Conservation (phyloP, 768 basidiomycete species). For the Hortiboletus campestris region DNA sequence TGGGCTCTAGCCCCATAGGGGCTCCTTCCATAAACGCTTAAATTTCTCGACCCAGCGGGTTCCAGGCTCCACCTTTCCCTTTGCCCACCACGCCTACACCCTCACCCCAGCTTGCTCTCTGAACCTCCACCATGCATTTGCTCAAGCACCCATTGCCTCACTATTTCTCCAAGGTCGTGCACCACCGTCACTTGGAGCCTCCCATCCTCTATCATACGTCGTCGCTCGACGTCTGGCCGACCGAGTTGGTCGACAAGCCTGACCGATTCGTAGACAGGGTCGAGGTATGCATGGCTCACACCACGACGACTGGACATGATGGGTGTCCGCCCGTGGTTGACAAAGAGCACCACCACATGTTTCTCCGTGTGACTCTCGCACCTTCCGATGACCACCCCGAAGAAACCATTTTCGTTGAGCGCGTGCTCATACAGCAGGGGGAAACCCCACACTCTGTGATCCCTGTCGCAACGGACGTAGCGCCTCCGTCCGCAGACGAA, state of each 20-base stretch:
- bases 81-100: background rate
- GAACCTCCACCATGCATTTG: background rate
- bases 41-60: background rate
- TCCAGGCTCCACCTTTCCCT: no score
- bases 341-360: constrained; percentile 5
- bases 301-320: background rate
- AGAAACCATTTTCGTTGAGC: constrained; percentile 11
- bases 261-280: constrained; percentile 10
- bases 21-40: background rate
- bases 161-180: constrained; percentile 10
- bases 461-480: background rate
- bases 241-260: background rate
- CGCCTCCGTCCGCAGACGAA: background rate
- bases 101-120: background rate
- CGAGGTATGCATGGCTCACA: constrained; percentile 8
- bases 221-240: constrained; percentile 10
- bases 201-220: constrained; percentile 7
- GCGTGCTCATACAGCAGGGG: background rate
- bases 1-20: background rate
- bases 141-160: background rate
- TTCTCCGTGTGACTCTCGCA: constrained; percentile 8
- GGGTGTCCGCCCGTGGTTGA: background rate
- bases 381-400: background rate
- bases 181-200: background rate
- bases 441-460: constrained; percentile 1